Evolutionary conservation across 441 rosid species (phyloP).

Genomic region (Adansonia grandidieri): DNA sequence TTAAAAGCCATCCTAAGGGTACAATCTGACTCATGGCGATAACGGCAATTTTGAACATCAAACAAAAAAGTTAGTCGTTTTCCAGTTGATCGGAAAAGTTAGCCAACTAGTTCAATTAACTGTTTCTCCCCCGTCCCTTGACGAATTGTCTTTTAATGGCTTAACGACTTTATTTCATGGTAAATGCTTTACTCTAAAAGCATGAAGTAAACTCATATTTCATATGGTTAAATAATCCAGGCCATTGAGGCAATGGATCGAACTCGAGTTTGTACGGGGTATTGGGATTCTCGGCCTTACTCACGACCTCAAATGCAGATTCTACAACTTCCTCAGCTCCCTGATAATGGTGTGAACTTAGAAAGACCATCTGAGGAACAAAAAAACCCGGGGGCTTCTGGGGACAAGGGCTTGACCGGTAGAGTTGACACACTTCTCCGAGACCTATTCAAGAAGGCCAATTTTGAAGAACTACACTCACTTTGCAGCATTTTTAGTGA

Average conservation of each 20-base stretch:
- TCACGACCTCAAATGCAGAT: slow-evolving; percentile 85
- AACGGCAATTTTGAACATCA: neutral
- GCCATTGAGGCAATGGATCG: slow-evolving; percentile 88
- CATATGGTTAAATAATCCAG: slow-evolving; percentile 43
- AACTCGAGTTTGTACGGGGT: slow-evolving; percentile 80
- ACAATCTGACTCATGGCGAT: neutral
- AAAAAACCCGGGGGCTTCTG: slow-evolving; percentile 28
- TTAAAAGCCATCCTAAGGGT: neutral
- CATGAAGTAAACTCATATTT: slow-evolving; percentile 19
- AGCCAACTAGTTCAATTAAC: neutral
- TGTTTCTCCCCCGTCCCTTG: neutral
- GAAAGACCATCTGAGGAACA: slow-evolving; percentile 35
- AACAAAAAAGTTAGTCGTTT: neutral
- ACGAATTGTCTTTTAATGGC: neutral
- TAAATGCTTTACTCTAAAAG: neutral
- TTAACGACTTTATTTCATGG: neutral
- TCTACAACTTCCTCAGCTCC: slow-evolving; percentile 47
- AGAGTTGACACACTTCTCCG: slow-evolving; percentile 49
- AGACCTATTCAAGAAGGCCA: slow-evolving; percentile 77
- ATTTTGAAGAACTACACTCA: slow-evolving; percentile 59
- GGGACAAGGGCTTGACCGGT: slow-evolving; percentile 35
- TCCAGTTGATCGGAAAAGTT: neutral
- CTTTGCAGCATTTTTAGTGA: slow-evolving; percentile 53
- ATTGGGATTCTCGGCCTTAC: slow-evolving; percentile 95
- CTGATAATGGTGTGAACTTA: slow-evolving; percentile 35